These are phyloP conservation scores for Penicillium sclerotigenum DNA, from an alignment of 2,329 filamentous ascomycete genomes.

Conservation along the genomic window DNA sequence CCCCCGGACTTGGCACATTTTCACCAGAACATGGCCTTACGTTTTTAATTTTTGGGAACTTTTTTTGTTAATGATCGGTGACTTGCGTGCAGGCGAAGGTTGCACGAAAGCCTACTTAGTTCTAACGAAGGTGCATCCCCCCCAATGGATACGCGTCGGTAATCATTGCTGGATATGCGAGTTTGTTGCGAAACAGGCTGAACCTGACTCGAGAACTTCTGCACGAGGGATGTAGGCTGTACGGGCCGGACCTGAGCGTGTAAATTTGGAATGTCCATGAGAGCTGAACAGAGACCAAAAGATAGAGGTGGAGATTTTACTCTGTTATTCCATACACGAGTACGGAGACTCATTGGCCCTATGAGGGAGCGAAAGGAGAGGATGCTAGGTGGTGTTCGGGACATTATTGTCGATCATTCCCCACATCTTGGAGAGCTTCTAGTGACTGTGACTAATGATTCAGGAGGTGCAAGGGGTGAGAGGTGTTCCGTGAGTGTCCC, in stretches of 20 bases:
- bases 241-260: constrained; percentile 3
- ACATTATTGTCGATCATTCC: constrained; percentile 19
- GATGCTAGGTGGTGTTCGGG: constrained; percentile 11
- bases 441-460: constrained; percentile 1
- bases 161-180: constrained; percentile 10
- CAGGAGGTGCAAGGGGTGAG: constrained; percentile 2
- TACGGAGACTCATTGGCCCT: background rate
- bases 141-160: constrained; percentile 9
- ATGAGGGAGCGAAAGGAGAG: background rate
- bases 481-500: background rate
- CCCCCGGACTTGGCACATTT: constrained; percentile 12
- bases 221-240: constrained; percentile 5
- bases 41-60: background rate
- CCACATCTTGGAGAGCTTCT: constrained; percentile 4
- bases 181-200: constrained; percentile 14
- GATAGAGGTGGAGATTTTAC: constrained; percentile 1
- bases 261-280: background rate
- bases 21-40: background rate
- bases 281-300: constrained; percentile 1
- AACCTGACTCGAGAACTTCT: constrained; percentile 6
- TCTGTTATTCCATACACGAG: background rate
- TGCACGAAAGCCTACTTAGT: background rate
- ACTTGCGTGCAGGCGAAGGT: background rate
- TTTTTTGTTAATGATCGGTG: background rate
- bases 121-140: constrained; percentile 1